These are phyloP conservation scores for Phyllostachys edulis DNA, from an alignment of 176 grass and related monocot genomes.

Conservation along the genomic window DNA sequence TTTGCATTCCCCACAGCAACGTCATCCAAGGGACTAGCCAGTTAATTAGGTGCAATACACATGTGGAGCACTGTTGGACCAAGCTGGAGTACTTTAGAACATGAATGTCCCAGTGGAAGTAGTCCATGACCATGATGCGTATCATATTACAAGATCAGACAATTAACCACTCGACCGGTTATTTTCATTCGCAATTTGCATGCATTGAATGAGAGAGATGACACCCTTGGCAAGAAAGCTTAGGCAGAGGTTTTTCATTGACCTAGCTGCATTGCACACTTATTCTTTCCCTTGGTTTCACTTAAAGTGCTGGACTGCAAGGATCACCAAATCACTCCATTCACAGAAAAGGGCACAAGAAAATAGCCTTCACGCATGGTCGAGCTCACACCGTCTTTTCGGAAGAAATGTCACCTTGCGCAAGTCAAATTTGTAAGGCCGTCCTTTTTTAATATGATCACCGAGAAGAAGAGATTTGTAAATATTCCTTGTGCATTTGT, in stretches of 20 bases:
- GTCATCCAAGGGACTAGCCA: constrained; percentile 1
- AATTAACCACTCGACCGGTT: background rate
- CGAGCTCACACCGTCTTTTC: constrained; percentile 19
- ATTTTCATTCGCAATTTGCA: constrained; percentile 19
- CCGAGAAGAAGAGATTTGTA: constrained; percentile 5
- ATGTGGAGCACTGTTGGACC: constrained; percentile 42
- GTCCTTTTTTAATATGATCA: background rate
- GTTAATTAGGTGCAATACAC: constrained; percentile 24
- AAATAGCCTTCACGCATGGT: background rate
- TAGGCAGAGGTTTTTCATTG: constrained; percentile 28
- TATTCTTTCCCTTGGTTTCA: constrained; percentile 41
- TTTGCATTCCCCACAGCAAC: constrained; percentile 30
- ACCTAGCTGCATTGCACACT: constrained; percentile 24
- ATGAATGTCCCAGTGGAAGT: background rate
- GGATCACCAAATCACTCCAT: constrained; percentile 11
- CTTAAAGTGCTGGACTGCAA: constrained; percentile 39
- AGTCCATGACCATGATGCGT: constrained; percentile 14
- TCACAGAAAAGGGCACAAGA: constrained; percentile 11
- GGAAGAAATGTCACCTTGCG: background rate
- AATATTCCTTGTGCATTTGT: constrained; percentile 37
- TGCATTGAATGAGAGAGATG: background rate
- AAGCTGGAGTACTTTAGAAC: constrained; percentile 27
- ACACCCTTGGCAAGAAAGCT: constrained; percentile 21
- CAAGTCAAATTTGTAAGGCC: constrained; percentile 23
- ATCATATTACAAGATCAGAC: background rate